A percentile compares a stretch with the other conserved stretches of the same genome.
Conservation (phyloP, 257 asterid species). For the Solanum paucissectum region DNA sequence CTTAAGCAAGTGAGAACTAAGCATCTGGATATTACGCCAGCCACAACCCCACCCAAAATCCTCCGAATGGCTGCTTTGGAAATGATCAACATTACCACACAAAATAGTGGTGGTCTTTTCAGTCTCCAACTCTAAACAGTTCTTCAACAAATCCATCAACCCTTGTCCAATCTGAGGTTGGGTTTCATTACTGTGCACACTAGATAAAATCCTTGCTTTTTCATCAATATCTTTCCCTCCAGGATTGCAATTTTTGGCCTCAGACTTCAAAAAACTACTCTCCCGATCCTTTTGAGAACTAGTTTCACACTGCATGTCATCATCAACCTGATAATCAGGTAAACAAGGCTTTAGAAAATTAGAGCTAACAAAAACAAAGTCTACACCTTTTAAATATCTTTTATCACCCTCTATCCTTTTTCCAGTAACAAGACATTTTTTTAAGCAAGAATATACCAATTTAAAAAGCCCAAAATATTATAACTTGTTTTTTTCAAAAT, state of each 20-base stretch:
- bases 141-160: slow-evolving; percentile 42
- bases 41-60: slow-evolving; percentile 97
- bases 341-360: neutral
- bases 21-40: slow-evolving; percentile 98
- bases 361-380: neutral
- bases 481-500: neutral
- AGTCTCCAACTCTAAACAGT: slow-evolving; percentile 57
- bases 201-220: slow-evolving; percentile 16
- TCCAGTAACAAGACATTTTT: neutral
- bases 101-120: slow-evolving; percentile 34
- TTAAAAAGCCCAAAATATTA: neutral
- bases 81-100: slow-evolving; percentile 70
- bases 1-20: slow-evolving; percentile 69
- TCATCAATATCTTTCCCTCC: slow-evolving; percentile 19
- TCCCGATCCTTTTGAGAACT: slow-evolving; percentile 3
- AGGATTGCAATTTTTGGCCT: slow-evolving; percentile 2
- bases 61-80: slow-evolving; percentile 42
- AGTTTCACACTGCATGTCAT: slow-evolving; percentile 1
- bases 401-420: neutral
- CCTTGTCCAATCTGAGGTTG: slow-evolving; percentile 34
- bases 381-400: neutral
- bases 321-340: slow-evolving; percentile 25
- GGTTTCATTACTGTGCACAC: slow-evolving; percentile 30
- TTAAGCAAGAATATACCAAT: neutral
- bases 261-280: slow-evolving; percentile 22